A percentile compares a stretch with the other conserved stretches of the same genome.
These are phyloP conservation scores for Zangia roseola DNA, from an alignment of 768 basidiomycete species.

Conservation along the genomic window DNA sequence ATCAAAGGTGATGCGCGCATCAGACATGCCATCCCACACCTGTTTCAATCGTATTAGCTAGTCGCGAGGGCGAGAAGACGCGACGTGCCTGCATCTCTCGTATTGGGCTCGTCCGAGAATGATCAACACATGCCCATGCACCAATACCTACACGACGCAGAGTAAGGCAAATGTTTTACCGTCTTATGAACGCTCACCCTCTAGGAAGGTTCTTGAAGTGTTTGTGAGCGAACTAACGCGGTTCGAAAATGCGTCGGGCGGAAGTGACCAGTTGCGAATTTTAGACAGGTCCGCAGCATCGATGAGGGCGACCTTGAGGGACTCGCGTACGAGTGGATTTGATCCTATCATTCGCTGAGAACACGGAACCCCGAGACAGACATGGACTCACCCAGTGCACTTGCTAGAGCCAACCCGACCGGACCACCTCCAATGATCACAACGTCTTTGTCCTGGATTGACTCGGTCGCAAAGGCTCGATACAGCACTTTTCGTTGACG, in stretches of 20 bases:
- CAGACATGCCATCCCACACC: slow-evolving; percentile 93
- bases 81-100: slow-evolving; percentile 79
- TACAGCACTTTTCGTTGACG: slow-evolving; percentile 2
- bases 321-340: slow-evolving; percentile 47
- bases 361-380: neutral
- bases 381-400: slow-evolving; percentile 66
- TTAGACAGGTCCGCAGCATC: slow-evolving; percentile 79
- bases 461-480: slow-evolving; percentile 19
- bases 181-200: slow-evolving; percentile 41
- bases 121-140: slow-evolving; percentile 79
- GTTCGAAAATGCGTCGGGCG: slow-evolving; percentile 64
- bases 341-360: slow-evolving; percentile 42
- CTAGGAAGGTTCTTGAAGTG: slow-evolving; percentile 62
- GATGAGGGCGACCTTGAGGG: slow-evolving; percentile 66
- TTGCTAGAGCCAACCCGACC: slow-evolving; percentile 85
- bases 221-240: slow-evolving; percentile 86
- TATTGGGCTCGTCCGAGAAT: slow-evolving; percentile 63
- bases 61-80: neutral
- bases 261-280: slow-evolving; percentile 63
- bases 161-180: neutral
- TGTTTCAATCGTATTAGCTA: slow-evolving; percentile 22
- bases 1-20: slow-evolving; percentile 73
- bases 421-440: slow-evolving; percentile 96
- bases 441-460: slow-evolving; percentile 66
- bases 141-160: slow-evolving; percentile 57